Evolutionary conservation across 768 basidiomycete genomes (phyloP).

Genomic region (Thelephora aurantiotincta): DNA sequence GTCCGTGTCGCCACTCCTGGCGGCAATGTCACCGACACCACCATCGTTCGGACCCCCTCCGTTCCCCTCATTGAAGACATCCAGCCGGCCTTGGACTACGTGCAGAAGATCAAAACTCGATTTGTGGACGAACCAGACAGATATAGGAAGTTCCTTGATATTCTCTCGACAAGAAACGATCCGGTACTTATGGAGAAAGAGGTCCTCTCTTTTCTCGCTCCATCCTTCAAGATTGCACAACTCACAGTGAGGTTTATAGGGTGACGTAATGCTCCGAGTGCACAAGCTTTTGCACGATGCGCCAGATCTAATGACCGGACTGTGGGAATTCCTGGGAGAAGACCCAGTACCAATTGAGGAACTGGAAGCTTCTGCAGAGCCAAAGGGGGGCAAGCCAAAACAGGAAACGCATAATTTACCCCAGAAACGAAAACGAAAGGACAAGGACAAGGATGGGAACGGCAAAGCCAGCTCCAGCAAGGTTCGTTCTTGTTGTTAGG

Average conservation of each 20-base stretch:
- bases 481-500: constrained; percentile 5
- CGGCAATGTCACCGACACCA: constrained; percentile 31
- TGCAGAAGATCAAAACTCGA: constrained; percentile 92
- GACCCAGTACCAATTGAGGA: constrained; percentile 11
- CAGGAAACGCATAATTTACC: constrained; percentile 23
- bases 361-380: constrained; percentile 18
- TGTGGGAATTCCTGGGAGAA: constrained; percentile 47
- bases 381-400: constrained; percentile 28
- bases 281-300: constrained; percentile 60
- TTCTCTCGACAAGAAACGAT: constrained; percentile 29
- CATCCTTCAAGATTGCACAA: background rate
- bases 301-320: constrained; percentile 60
- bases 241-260: constrained; percentile 20
- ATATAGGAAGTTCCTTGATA: constrained; percentile 66
- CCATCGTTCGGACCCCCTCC: constrained; percentile 4
- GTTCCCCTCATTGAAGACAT: constrained; percentile 17
- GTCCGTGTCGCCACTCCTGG: constrained; percentile 72
- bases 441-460: constrained; percentile 25
- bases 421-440: constrained; percentile 59
- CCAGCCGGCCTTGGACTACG: constrained; percentile 82
- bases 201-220: background rate
- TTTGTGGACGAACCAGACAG: constrained; percentile 71
- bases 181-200: background rate
- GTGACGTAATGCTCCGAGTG: constrained; percentile 57
- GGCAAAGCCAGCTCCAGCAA: constrained; percentile 13